These are phyloP conservation scores for Chalaropsis thielavioides DNA, from an alignment of 2,329 filamentous ascomycete genomes.

Conservation along the genomic window DNA sequence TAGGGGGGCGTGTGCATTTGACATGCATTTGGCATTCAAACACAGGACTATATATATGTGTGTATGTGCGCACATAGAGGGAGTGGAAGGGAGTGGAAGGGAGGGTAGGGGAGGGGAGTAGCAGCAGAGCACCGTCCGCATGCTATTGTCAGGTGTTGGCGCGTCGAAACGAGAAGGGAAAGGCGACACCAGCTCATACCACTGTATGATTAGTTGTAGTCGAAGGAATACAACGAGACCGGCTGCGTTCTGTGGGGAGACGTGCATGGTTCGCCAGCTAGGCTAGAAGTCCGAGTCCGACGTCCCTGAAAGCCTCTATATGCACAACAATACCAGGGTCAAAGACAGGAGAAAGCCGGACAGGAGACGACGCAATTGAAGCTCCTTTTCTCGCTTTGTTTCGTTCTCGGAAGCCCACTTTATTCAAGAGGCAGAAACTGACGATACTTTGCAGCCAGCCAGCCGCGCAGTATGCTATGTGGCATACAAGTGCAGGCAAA, in stretches of 20 bases:
- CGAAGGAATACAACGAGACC: neutral
- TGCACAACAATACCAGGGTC: neutral
- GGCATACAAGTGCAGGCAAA: neutral
- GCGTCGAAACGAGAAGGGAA: neutral
- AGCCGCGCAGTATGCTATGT: neutral
- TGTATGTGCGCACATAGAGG: neutral
- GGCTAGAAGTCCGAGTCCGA: neutral
- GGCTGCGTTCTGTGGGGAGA: neutral
- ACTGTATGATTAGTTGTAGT: neutral
- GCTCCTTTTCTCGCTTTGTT: neutral
- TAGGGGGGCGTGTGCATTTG: slow-evolving; percentile 5
- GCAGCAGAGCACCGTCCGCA: neutral
- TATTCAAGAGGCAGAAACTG: neutral
- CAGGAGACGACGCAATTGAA: neutral
- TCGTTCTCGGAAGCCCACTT: neutral
- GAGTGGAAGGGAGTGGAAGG: neutral
- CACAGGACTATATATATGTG: neutral
- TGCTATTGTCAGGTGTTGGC: neutral
- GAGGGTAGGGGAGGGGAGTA: neutral
- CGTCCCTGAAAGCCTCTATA: neutral
- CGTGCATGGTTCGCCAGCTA: slow-evolving; percentile 1
- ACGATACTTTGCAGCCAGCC: neutral
- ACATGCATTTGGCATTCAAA: slow-evolving; percentile 3
- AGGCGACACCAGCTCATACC: neutral
- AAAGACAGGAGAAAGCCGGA: neutral